Conservation (phyloP, 2,329 filamentous ascomycete species). For the Colletotrichum simmondsii region DNA sequence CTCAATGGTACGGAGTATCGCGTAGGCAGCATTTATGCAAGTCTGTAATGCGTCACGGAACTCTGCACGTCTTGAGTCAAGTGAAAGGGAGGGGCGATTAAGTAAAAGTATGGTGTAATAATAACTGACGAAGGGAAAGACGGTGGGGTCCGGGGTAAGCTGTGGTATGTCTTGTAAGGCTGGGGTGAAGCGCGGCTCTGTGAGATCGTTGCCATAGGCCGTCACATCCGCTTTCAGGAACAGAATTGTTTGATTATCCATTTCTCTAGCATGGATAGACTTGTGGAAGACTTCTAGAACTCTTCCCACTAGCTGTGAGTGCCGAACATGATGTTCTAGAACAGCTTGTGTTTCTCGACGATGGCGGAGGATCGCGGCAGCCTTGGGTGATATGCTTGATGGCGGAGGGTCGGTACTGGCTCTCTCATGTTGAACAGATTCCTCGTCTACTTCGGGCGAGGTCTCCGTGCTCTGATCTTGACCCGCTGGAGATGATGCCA, state of each 20-base stretch:
- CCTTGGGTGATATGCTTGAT: neutral
- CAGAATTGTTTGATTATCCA: conserved; percentile 10
- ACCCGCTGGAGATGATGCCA: neutral
- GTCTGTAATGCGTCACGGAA: conserved; percentile 28
- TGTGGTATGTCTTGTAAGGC: neutral
- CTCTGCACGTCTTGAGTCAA: conserved; percentile 29
- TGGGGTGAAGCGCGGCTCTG: neutral
- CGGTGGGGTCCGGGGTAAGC: conserved; percentile 13
- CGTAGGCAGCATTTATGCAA: conserved; percentile 18
- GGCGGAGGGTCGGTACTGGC: no score
- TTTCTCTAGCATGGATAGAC: conserved; percentile 21
- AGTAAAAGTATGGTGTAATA: conserved; percentile 46
- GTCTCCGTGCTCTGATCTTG: neutral
- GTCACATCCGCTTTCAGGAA: conserved; percentile 30
- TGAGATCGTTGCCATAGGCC: conserved; percentile 26
- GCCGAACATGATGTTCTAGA: conserved; percentile 14
- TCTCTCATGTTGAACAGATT: neutral
- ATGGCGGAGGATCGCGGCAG: conserved; percentile 6
- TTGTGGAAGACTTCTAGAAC: conserved; percentile 29
- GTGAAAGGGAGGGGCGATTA: conserved; percentile 47
- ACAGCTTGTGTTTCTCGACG: conserved; percentile 20
- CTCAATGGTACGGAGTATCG: conserved; percentile 13
- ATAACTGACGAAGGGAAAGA: conserved; percentile 36
- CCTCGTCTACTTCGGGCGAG: neutral
- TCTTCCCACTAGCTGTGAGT: conserved; percentile 18